These are phyloP conservation scores for Saccharata proteae DNA, from an alignment of 2,329 filamentous ascomycete species.

Conservation along the genomic window DNA sequence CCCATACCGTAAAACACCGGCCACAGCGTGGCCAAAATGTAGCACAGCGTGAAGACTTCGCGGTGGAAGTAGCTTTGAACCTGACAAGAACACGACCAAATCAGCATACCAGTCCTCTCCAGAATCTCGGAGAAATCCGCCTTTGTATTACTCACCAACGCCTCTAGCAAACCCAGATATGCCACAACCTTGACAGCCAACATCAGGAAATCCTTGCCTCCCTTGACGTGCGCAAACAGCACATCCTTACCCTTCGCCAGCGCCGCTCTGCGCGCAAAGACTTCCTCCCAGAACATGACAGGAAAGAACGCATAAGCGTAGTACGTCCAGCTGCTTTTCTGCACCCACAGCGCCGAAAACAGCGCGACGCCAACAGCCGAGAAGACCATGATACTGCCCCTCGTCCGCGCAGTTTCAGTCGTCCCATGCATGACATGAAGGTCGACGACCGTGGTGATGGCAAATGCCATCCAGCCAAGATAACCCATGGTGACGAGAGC, in stretches of 20 bases:
- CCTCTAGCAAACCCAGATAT: slow-evolving; percentile 67
- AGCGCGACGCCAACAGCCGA: slow-evolving; percentile 62
- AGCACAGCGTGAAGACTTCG: slow-evolving; percentile 73
- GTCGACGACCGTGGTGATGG: slow-evolving; percentile 77
- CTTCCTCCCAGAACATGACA: slow-evolving; percentile 92
- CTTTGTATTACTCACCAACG: slow-evolving; percentile 39
- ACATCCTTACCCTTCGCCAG: slow-evolving; percentile 53
- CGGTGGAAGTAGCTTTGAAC: slow-evolving; percentile 87
- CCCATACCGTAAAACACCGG: slow-evolving; percentile 59
- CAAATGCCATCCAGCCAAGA: slow-evolving; percentile 89
- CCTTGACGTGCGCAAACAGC: slow-evolving; percentile 58
- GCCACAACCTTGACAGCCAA: slow-evolving; percentile 51
- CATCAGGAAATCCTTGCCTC: slow-evolving; percentile 43
- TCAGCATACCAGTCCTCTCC: too few species aligned
- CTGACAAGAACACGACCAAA: too few species aligned
- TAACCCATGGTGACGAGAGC: slow-evolving; percentile 84
- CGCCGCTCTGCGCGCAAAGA: slow-evolving; percentile 64
- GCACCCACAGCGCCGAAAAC: slow-evolving; percentile 68
- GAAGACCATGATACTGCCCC: slow-evolving; percentile 52
- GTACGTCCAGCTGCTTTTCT: slow-evolving; percentile 70
- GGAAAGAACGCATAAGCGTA: slow-evolving; percentile 90
- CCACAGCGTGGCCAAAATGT: slow-evolving; percentile 65
- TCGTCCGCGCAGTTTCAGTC: slow-evolving; percentile 50
- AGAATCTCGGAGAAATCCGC: background rate
- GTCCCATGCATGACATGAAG: slow-evolving; percentile 69